Evolutionary conservation across 2,329 filamentous ascomycete genomes (phyloP).

Genomic region (Trichoderma guizhouense): DNA sequence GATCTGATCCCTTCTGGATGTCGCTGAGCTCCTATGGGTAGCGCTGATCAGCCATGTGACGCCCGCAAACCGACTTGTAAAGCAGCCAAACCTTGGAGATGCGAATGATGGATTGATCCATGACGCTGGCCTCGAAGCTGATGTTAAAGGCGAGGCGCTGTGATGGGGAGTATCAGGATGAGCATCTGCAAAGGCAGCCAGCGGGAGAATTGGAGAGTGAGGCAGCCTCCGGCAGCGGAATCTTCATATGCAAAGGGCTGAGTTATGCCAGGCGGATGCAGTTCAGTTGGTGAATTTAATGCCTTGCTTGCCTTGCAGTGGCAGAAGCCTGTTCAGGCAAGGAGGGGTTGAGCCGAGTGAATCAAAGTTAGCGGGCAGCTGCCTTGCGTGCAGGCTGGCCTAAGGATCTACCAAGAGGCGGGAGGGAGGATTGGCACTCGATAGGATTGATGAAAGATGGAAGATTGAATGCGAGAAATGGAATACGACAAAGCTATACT

Average conservation of each 20-base stretch:
- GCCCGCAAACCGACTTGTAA: neutral
- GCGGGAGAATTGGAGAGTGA: neutral
- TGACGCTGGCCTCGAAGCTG: slow-evolving; percentile 24
- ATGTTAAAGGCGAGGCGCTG: slow-evolving; percentile 7
- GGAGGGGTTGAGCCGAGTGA: slow-evolving; percentile 14
- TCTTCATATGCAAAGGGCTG: neutral
- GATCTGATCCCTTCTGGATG: slow-evolving; percentile 76
- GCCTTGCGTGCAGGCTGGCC: neutral
- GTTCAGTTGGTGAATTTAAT: neutral
- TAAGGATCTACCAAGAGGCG: neutral
- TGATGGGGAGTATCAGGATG: neutral
- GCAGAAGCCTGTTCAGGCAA: slow-evolving; percentile 7
- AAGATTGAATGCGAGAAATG: neutral
- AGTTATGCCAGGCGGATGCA: slow-evolving; percentile 1
- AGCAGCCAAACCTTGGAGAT: slow-evolving; percentile 65
- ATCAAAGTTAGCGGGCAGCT: slow-evolving; percentile 1
- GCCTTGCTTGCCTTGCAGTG: neutral
- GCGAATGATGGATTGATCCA: slow-evolving; percentile 81
- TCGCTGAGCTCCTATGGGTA: slow-evolving; percentile 71
- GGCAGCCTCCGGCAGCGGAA: neutral
- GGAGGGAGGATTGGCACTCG: neutral
- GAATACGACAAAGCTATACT: neutral
- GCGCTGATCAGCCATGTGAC: slow-evolving; percentile 14
- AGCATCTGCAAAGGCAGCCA: slow-evolving; percentile 18
- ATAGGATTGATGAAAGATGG: neutral